Evolutionary conservation across 208 protist genomes (phyloP), one percentile per base, ranked within the genome.

Genomic region (Strigomonas galati): DNA sequence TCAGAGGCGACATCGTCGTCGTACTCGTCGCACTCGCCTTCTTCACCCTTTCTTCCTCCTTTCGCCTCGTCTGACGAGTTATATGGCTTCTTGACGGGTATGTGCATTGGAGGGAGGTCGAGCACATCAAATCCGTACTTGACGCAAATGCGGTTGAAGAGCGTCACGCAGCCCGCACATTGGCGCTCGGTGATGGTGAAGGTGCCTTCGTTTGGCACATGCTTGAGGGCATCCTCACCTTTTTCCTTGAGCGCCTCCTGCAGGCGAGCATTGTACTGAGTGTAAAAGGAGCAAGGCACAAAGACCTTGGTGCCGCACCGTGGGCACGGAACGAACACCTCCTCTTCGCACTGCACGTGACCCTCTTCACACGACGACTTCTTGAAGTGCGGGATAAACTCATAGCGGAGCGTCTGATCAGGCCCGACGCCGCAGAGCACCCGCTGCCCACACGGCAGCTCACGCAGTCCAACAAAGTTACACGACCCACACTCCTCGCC

Each of bases 371-470:
- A 96, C 35, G 65, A 67, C 12, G 72, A 53, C 59, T 78, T 57
- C 73, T 92, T 79, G 58, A 91, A 96, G 73, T 96, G 91, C 27
- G 60, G 81, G 23, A 91, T 84, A 48, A 81, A 74, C 43, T 65
- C 62, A 71, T 82, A 85, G 60, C 53, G 65, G 49, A 86, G 56
- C 59, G 31, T 64, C 55, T 76, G 71, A 58, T 81, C 78, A 30
- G 54, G 30, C 48, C 77, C 74, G 58, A 84, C 74, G 19, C 91
- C 91, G 40, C 79, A 78, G 43, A 94, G 73, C 24, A 93, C 87
- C 10, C 79, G 74, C 75, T 96, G 91, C 10, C 91, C 91, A 56
- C 91, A 96, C 58, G 78, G 12, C 32, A 96, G 81, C 61, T 89
- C 76, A 5, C 61, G 59, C 40, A 92, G 69, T 12, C 85, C 87